Percentiles rank a stretch among this genome's conserved stretches.
Conservation (phyloP, 352 stramenopile genomes). For the Hyphochytrium catenoides region DNA sequence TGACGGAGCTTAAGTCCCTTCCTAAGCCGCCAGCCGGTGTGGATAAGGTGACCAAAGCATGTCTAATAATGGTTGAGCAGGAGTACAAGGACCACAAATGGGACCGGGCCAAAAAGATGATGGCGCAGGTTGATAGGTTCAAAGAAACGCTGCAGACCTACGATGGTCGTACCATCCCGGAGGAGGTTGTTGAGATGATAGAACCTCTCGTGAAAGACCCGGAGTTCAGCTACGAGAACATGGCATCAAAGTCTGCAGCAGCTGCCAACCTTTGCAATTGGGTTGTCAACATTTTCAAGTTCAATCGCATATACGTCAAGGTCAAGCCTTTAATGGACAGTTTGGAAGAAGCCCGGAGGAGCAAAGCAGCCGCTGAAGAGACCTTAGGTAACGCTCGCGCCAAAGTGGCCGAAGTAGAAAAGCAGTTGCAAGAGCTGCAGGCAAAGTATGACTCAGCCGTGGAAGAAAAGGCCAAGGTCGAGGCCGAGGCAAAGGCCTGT, state of each 20-base stretch:
- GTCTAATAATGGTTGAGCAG: conserved; percentile 89
- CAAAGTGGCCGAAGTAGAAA: conserved; percentile 78
- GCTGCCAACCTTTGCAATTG: conserved; percentile 90
- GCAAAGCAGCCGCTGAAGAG: conserved; percentile 72
- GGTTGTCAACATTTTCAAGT: conserved; percentile 94
- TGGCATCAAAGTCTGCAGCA: conserved; percentile 84
- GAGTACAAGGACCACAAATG: conserved; percentile 97
- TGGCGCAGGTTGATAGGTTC: conserved; percentile 90
- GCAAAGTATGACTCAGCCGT: conserved; percentile 79
- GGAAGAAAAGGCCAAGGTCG: conserved; percentile 85
- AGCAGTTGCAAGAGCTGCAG: conserved; percentile 66
- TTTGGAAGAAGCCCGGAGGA: conserved; percentile 77
- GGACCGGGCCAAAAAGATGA: conserved; percentile 96
- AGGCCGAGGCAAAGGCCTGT: conserved; percentile 79
- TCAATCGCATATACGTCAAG: conserved; percentile 96
- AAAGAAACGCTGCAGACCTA: conserved; percentile 75
- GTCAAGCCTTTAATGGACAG: conserved; percentile 95
- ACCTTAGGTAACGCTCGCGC: conserved; percentile 68
- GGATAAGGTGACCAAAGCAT: conserved; percentile 85
- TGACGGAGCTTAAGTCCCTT: conserved; percentile 91
- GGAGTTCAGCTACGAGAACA: conserved; percentile 85
- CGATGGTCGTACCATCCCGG: conserved; percentile 77
- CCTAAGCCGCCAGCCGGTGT: conserved; percentile 80
- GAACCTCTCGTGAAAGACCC: conserved; percentile 73
- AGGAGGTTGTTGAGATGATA: conserved; percentile 73